Evolutionary conservation across 345 rosid genomes (phyloP), one percentile per base, ranked within the genome.

Genomic region (Physaria fendleri): DNA sequence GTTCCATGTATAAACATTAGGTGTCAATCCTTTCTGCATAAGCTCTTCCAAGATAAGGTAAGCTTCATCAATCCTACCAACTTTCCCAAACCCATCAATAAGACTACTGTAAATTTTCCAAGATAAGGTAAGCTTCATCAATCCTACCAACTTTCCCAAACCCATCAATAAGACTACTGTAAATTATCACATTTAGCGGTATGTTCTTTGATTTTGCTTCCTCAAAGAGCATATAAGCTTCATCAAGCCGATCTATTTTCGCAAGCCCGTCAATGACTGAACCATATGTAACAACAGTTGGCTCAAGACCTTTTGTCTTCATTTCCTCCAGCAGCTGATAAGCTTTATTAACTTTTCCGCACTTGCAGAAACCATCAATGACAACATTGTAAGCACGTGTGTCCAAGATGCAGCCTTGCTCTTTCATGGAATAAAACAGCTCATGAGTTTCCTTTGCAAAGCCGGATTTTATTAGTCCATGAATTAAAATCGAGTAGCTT

Each of bases 101-200:
- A 93, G 88, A 78, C 97, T 93, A 59, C 81, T 83, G 62, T 89
- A 89, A 24, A 89, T 78, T 16, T 86, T 82, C 35, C n/a, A n/a
- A n/a, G n/a, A n/a, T n/a, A 49, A 93, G 78, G 79, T 87, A 87
- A 21, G 99, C 99, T 80, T 93, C 99, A 66, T 93, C 97, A 13
- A 93, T 79, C 71, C 99, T 79, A 21, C 97, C 95, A 15, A 86
- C 97, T 76, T 93, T 93, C 46, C 97, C 99, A 74, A 93, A 93
- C 50, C 99, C 97, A 50, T 93, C 89, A 41, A 93, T 83, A 40
- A 93, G 88, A 78, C 97, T 93, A 59, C 81, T 83, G 62, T 89
- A 89, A 24, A 89, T 78, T 16, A 89, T 82, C 35, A 82, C 80
- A 74, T 93, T 93, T 54, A 85, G 56, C 66, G 81, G 85, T 74